A percentile compares a stretch with the other conserved stretches of the same genome.
phyloP scores from a whole-genome alignment of 306 rosid genomes.

The Dryas octopetala region DNA sequence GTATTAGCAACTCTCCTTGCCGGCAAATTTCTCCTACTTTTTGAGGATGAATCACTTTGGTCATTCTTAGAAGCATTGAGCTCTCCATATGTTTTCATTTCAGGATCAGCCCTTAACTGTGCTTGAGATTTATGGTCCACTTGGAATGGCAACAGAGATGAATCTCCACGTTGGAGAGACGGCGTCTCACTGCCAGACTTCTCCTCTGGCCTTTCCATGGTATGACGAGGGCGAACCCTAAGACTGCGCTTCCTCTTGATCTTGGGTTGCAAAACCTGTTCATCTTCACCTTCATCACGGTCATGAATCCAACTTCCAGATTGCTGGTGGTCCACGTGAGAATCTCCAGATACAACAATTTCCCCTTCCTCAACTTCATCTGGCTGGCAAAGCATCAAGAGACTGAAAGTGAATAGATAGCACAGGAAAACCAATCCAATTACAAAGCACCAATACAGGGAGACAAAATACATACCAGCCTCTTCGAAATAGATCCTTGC shows the following conservation, averaged over 20 bases:
- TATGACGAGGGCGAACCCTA: slow-evolving; percentile 82
- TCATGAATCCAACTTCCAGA: slow-evolving; percentile 95
- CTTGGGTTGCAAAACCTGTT: slow-evolving; percentile 92
- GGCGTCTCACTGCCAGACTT: slow-evolving; percentile 63
- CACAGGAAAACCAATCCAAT: slow-evolving; percentile 21
- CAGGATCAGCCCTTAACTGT: slow-evolving; percentile 49
- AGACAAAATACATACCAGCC: slow-evolving; percentile 55
- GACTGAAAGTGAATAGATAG: slow-evolving; percentile 32
- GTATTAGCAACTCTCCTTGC: slow-evolving; percentile 61
- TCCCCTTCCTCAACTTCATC: slow-evolving; percentile 97
- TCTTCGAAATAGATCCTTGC: slow-evolving; percentile 71
- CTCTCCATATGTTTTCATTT: slow-evolving; percentile 57
- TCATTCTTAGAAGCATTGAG: slow-evolving; percentile 58
- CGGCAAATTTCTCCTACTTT: slow-evolving; percentile 59
- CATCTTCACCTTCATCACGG: slow-evolving; percentile 92
- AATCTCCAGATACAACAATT: slow-evolving; percentile 88
- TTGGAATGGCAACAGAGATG: slow-evolving; percentile 60
- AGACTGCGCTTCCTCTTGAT: slow-evolving; percentile 87
- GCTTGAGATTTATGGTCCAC: slow-evolving; percentile 52
- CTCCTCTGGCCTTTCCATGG: slow-evolving; percentile 69
- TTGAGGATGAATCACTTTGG: slow-evolving; percentile 58
- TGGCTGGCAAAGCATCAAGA: slow-evolving; percentile 52
- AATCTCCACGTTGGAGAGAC: slow-evolving; percentile 63
- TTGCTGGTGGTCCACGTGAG: slow-evolving; percentile 85
- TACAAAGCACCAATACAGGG: slow-evolving; percentile 29